Conservation (phyloP, 176 grass and related monocot species). For the Dactylis glomerata region DNA sequence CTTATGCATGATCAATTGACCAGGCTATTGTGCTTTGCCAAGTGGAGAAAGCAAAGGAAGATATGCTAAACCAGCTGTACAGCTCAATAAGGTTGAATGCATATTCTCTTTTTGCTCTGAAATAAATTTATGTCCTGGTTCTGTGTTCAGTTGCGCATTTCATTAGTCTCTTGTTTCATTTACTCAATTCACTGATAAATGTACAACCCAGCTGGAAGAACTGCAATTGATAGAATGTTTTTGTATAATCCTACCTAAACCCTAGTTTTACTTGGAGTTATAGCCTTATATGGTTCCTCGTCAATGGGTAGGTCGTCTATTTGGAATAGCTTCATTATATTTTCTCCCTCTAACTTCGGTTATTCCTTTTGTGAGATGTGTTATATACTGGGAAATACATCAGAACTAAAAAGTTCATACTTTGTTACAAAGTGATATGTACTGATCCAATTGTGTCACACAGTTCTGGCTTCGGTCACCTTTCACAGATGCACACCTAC, state of each 20-base stretch:
- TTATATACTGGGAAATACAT: background rate
- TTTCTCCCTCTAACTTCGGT: background rate
- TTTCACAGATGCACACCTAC: background rate
- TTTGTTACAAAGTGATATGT: background rate
- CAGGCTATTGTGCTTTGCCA: constrained; percentile 89
- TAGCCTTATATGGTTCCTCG: background rate
- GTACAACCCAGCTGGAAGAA: constrained; percentile 2
- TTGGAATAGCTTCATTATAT: background rate
- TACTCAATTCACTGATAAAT: background rate
- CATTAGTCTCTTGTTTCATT: background rate
- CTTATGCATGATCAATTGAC: constrained; percentile 17
- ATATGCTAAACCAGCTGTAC: constrained; percentile 82
- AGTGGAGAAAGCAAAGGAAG: constrained; percentile 89
- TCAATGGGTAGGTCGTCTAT: background rate
- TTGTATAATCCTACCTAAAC: constrained; percentile 1
- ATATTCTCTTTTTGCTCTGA: constrained; percentile 19
- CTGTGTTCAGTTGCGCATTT: background rate
- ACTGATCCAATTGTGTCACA: background rate
- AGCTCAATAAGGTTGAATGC: constrained; percentile 64
- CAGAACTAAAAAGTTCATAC: background rate
- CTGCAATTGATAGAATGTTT: background rate
- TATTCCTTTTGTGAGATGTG: background rate
- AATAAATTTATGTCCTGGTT: constrained; percentile 5
- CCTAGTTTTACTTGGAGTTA: background rate
- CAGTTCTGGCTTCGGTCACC: background rate